phyloP scores from a whole-genome alignment of 352 stramenopile genomes.

The Detonula confervacea region DNA sequence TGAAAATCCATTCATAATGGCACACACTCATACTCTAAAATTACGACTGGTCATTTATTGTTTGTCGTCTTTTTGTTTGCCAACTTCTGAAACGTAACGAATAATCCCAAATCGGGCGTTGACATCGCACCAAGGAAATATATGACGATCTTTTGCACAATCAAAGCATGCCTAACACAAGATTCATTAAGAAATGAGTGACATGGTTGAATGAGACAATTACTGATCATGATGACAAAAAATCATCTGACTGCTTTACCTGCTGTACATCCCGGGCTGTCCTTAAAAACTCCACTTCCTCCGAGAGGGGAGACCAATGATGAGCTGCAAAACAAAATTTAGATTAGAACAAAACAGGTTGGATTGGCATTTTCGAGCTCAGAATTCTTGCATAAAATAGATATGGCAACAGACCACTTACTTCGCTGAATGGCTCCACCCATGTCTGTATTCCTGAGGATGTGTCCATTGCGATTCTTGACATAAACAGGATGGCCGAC shows the following conservation, averaged over 20 bases:
- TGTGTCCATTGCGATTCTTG: conserved; percentile 76
- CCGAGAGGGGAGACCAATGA: conserved; percentile 82
- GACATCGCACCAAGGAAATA: conserved; percentile 84
- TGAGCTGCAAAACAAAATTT: conserved; percentile 63
- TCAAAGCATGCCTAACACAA: conserved; percentile 67
- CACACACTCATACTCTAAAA: neutral
- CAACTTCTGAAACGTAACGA: conserved; percentile 38
- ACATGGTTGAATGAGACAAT: no score
- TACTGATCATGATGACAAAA: neutral
- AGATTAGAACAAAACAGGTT: neutral
- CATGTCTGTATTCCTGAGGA: conserved; percentile 79
- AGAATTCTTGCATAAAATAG: neutral
- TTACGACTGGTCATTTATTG: neutral
- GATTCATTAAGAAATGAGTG: neutral
- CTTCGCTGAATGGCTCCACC: conserved; percentile 60
- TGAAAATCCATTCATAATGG: no score
- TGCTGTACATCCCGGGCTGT: conserved; percentile 67
- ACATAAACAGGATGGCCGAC: conserved; percentile 84
- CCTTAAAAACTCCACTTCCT: conserved; percentile 83
- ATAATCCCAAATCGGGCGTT: conserved; percentile 86
- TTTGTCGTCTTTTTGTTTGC: neutral
- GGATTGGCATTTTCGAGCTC: neutral
- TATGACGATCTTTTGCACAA: conserved; percentile 85
- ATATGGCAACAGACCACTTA: conserved; percentile 3
- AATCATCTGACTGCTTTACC: neutral